Conservation (phyloP, 1,284 basidiomycete species). For the Malassezia slooffiae region DNA sequence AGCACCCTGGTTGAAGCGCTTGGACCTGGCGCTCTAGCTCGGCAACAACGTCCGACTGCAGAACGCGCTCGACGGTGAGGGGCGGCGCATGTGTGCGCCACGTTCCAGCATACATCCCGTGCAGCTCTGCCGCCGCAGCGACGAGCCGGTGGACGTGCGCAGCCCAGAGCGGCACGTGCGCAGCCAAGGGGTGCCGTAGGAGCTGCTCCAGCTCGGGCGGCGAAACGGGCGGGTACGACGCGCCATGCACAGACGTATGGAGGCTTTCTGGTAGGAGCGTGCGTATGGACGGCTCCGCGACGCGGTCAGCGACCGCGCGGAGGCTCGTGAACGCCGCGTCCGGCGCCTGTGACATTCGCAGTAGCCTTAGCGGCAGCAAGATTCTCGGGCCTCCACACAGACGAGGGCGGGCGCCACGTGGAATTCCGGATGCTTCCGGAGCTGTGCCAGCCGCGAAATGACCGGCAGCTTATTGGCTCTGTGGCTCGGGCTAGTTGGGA, state of each 20-base stretch:
- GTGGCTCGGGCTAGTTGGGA: conserved; percentile 9
- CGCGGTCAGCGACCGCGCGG: too few species aligned
- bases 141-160: conserved; percentile 9
- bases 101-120: conserved; percentile 2
- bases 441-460: conserved; percentile 6
- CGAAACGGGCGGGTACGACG: too few species aligned
- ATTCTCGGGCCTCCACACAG: too few species aligned
- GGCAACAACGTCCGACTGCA: conserved; percentile 1
- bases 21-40: conserved; percentile 1
- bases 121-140: neutral
- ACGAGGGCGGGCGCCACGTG: too few species aligned
- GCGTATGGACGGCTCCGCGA: too few species aligned
- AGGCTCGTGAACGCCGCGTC: too few species aligned
- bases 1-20: neutral
- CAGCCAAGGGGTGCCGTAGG: conserved; percentile 6
- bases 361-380: too few species aligned
- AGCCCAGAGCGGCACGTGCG: conserved; percentile 12
- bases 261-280: too few species aligned
- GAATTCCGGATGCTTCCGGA: conserved; percentile 8
- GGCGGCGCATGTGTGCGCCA: too few species aligned
- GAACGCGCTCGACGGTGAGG: neutral
- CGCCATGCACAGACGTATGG: too few species aligned
- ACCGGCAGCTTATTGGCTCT: conserved; percentile 7
- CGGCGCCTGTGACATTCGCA: too few species aligned
- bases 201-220: too few species aligned